These are phyloP conservation scores for Lolium rigidum DNA, from an alignment of 176 grass and related monocot species.

Conservation along the genomic window DNA sequence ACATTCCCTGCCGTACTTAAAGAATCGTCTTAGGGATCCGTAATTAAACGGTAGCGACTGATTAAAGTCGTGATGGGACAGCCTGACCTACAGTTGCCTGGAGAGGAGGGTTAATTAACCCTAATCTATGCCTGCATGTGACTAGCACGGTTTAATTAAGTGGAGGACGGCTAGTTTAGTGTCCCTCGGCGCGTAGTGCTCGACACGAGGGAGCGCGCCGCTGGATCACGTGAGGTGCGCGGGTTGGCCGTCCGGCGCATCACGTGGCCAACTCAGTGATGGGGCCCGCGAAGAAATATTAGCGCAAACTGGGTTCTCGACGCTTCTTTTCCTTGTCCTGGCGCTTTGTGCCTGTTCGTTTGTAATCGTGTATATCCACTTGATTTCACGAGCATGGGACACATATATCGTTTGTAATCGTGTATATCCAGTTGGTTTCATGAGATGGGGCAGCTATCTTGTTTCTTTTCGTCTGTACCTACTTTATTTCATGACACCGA, in stretches of 20 bases:
- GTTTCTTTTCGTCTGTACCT: neutral
- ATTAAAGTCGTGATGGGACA: constrained; percentile 1
- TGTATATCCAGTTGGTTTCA: too few species aligned
- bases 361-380: neutral
- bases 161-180: neutral
- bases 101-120: neutral
- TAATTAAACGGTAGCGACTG: constrained; percentile 46
- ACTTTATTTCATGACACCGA: neutral
- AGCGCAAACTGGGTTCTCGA: neutral
- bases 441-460: too few species aligned
- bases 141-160: constrained; percentile 16
- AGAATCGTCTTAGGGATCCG: constrained; percentile 68
- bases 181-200: neutral
- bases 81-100: neutral
- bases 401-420: too few species aligned
- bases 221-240: constrained; percentile 49
- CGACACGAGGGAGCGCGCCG: constrained; percentile 41
- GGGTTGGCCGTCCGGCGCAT: constrained; percentile 1
- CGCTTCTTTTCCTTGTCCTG: neutral
- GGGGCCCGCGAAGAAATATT: neutral
- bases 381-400: too few species aligned
- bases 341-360: neutral
- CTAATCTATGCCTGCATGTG: constrained; percentile 22
- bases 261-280: constrained; percentile 71
- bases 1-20: constrained; percentile 49